phyloP scores from a whole-genome alignment of 2,329 filamentous ascomycete genomes.

The Chaetomium olivaceum region DNA sequence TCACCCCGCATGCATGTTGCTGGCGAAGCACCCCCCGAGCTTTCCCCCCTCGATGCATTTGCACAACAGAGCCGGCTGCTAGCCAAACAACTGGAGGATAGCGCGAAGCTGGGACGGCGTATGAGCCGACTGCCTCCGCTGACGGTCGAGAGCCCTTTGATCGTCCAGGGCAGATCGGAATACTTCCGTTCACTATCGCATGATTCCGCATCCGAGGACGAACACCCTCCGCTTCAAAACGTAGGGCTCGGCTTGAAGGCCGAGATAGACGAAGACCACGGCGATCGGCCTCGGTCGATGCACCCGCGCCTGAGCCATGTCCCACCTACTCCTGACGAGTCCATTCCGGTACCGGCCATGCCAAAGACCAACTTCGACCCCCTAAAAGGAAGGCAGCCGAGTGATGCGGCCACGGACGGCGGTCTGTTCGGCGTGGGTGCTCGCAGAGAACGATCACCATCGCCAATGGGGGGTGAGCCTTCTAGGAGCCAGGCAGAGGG shows the following conservation, averaged over 20 bases:
- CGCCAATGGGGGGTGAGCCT: constrained; percentile 47
- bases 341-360: constrained; percentile 47
- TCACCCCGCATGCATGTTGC: constrained; percentile 77
- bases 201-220: constrained; percentile 56
- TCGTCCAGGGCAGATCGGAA: constrained; percentile 71
- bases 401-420: constrained; percentile 43
- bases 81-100: constrained; percentile 82
- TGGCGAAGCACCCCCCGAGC: constrained; percentile 80
- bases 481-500: constrained; percentile 21
- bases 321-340: constrained; percentile 52
- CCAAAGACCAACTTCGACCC: constrained; percentile 40
- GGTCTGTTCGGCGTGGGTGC: constrained; percentile 57
- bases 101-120: constrained; percentile 63
- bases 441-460: constrained; percentile 60
- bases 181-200: constrained; percentile 77
- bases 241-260: constrained; percentile 53
- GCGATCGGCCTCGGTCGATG: constrained; percentile 68
- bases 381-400: constrained; percentile 43
- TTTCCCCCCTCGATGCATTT: constrained; percentile 94
- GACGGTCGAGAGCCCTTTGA: constrained; percentile 77
- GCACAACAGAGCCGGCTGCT: constrained; percentile 87
- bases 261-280: constrained; percentile 58
- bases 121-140: constrained; percentile 84
- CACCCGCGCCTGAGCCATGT: constrained; percentile 72
- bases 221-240: constrained; percentile 39